These are phyloP conservation scores for Skeletonema potamos DNA, from an alignment of 108 stramenopile species.

Conservation along the genomic window DNA sequence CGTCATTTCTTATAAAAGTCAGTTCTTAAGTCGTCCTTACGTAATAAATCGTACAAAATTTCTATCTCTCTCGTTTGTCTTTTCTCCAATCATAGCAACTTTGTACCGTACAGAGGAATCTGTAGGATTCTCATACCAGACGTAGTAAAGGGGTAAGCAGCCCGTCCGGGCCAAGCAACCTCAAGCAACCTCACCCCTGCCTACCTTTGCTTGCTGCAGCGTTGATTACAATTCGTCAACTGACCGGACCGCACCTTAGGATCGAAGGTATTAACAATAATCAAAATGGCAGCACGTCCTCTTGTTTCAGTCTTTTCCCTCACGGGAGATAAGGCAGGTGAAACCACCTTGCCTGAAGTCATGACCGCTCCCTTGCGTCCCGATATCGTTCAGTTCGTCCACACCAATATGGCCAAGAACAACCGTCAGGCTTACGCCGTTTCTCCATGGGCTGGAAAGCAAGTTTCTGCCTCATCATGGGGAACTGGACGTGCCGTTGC, in stretches of 20 bases:
- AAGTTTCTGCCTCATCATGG: conserved; percentile 96
- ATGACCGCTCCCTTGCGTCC: conserved; percentile 98
- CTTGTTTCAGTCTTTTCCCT: conserved; percentile 95
- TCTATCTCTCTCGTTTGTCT: too few relatives aligned
- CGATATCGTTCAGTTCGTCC: conserved; percentile 98
- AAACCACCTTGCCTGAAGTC: conserved; percentile 93
- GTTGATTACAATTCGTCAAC: conserved; percentile 16
- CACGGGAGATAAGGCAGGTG: conserved; percentile 84
- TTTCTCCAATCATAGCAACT: too few relatives aligned
- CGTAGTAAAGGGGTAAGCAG: too few relatives aligned
- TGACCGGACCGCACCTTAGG: conserved; percentile 68
- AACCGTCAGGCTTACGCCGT: conserved; percentile 98
- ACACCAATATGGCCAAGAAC: conserved; percentile 99
- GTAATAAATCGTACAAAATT: too few relatives aligned
- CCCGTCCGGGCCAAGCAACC: too few relatives aligned
- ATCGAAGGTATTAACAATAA: conserved; percentile 40
- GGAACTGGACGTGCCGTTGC: conserved; percentile 99
- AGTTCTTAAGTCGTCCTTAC: too few relatives aligned
- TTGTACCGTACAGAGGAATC: too few relatives aligned
- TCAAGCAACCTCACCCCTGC: not conserved
- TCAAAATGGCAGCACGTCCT: conserved; percentile 92
- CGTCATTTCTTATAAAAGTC: too few relatives aligned
- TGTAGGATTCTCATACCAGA: too few relatives aligned
- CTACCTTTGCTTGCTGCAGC: not conserved
- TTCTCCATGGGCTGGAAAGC: conserved; percentile 93